Conservation (phyloP, 176 grass and related monocot genomes). For the Zizania latifolia region DNA sequence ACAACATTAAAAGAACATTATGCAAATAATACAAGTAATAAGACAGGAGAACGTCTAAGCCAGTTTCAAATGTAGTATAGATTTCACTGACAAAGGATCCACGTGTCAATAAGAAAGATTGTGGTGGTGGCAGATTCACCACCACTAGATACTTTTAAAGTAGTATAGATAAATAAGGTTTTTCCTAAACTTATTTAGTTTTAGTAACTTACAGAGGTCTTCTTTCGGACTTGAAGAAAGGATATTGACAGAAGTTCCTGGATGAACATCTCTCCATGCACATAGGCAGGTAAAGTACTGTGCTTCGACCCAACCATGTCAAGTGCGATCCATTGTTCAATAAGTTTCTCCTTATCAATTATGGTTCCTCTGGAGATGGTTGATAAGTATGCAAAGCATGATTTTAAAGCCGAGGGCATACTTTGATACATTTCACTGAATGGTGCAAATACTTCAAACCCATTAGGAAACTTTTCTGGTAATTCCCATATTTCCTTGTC, state of each 20-base stretch:
- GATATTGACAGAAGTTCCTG: not conserved
- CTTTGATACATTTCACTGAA: not conserved
- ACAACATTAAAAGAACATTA: too few species aligned
- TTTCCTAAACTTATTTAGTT: not conserved
- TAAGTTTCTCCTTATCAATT: not conserved
- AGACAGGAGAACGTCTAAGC: too few species aligned
- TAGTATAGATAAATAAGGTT: not conserved
- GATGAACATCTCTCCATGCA: not conserved
- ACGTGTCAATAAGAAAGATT: too few species aligned
- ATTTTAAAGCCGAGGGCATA: slow-evolving; percentile 22
- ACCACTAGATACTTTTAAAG: not conserved
- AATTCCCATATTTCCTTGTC: not conserved
- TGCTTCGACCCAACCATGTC: not conserved
- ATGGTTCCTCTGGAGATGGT: slow-evolving; percentile 1
- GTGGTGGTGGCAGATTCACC: too few species aligned
- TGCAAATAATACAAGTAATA: too few species aligned
- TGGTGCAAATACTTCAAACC: not conserved
- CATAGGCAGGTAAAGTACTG: not conserved
- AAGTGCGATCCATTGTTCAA: slow-evolving; percentile 16
- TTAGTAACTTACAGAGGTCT: not conserved
- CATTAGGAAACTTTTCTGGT: not conserved
- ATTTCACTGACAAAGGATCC: not conserved
- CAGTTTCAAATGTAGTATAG: too few species aligned
- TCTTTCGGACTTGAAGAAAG: not conserved
- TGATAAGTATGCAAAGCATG: slow-evolving; percentile 24